phyloP scores from a whole-genome alignment of 2,329 filamentous ascomycete species.

The Xylariaceae sp. region DNA sequence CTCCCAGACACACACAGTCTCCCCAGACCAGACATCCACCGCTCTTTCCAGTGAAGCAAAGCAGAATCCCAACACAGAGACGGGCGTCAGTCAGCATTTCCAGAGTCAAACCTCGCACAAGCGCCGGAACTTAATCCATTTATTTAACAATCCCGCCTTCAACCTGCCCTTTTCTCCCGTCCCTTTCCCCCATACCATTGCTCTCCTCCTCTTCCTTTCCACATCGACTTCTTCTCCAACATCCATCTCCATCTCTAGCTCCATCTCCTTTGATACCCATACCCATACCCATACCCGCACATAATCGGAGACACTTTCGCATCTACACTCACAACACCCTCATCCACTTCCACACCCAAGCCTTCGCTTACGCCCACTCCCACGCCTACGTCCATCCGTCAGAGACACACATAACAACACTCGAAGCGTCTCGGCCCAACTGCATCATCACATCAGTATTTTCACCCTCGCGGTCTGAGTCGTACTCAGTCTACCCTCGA shows the following conservation, averaged over 20 bases:
- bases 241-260: background rate
- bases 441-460: conserved; percentile 9
- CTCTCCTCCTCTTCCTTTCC: conserved; percentile 1
- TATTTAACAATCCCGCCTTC: conserved; percentile 10
- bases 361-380: background rate
- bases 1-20: background rate
- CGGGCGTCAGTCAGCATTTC: conserved; percentile 9
- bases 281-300: background rate
- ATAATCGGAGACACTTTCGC: background rate
- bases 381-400: background rate
- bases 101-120: conserved; percentile 16
- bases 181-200: background rate
- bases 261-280: background rate
- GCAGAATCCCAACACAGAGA: conserved; percentile 13
- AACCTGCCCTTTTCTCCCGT: conserved; percentile 6
- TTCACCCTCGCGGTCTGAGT: conserved; percentile 2
- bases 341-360: background rate
- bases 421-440: background rate
- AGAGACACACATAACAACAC: conserved; percentile 1
- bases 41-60: conserved; percentile 27
- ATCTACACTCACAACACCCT: background rate
- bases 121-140: conserved; percentile 17
- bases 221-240: background rate
- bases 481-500: conserved; percentile 7
- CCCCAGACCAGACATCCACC: conserved; percentile 17